Evolutionary conservation across 148 eudicot genomes (phyloP), one percentile per base, ranked within the genome.

Genomic region (Tetragonia tetragonoides): DNA sequence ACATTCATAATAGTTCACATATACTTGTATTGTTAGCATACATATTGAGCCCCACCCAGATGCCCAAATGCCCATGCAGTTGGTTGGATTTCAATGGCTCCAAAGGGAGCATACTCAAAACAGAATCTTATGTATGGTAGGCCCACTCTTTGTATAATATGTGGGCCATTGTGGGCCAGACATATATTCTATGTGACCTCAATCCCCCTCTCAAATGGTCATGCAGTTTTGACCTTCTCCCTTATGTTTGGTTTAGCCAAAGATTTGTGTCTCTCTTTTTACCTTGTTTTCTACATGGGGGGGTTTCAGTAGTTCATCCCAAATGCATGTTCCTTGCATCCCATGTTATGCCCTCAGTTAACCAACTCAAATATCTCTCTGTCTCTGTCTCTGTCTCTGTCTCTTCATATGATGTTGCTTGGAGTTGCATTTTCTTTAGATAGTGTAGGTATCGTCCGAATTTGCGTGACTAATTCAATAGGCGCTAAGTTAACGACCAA

Each of bases 121-220:
- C 70, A 67, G 70, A 67, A 67, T 60, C 64, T 60, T 60, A n/a
- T 60, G n/a, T 6, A 21, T 6, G 24, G 73, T 56, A 38, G 73
- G 73, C 40, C 53, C 73, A 69, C 34, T 44, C 5, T 40, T 41
- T 5, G 39, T 66, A 18, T 38, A 4, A 3, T 0, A 11, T 17
- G 42, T 24, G 6, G 4, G 15, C 10, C 34, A 11, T 40, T 4
- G 56, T 44, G 73, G 73, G 57, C 28, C 73, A 42, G 15, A n/a
- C 56, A 69, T 47, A 69, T 69, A 69, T 46, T 69, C 56, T 47
- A 42, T n/a, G 56, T 69, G 73, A 69, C 73, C 20, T 21, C 28
- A 44, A 12, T 3, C 6, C n/a, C 24, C n/a, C 21, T n/a, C 37
- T 38, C 20, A 9, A 12, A 17, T 60, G 46, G 7, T 66, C 69